Conservation (phyloP, 805 yeast species). For the Tetrapisispora iriomotensis region DNA sequence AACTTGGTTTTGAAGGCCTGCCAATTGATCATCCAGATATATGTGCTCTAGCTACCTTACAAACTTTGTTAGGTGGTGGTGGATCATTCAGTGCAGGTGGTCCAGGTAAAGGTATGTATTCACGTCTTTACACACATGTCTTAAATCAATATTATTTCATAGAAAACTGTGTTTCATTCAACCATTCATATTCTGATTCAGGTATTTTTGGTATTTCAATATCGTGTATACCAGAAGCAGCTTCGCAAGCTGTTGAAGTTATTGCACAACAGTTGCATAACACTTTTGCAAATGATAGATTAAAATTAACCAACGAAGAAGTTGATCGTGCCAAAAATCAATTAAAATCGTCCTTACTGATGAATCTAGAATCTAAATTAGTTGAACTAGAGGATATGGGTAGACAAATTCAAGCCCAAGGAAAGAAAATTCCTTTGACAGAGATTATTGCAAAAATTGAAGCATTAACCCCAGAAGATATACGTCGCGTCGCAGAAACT, state of each 20-base stretch:
- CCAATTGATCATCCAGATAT: conserved; percentile 78
- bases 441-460: conserved; percentile 81
- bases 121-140: conserved; percentile 83
- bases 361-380: conserved; percentile 87
- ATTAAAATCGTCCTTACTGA: conserved; percentile 72
- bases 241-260: conserved; percentile 72
- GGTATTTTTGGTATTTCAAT: conserved; percentile 87
- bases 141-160: conserved; percentile 85
- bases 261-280: conserved; percentile 53
- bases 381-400: conserved; percentile 95
- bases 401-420: conserved; percentile 82
- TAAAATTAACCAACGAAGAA: conserved; percentile 55
- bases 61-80: conserved; percentile 90
- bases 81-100: conserved; percentile 98
- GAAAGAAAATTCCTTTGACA: conserved; percentile 57
- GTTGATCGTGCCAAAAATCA: conserved; percentile 88
- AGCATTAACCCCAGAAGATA: conserved; percentile 52
- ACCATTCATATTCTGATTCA: conserved; percentile 81
- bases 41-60: conserved; percentile 83
- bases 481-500: conserved; percentile 62
- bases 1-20: conserved; percentile 80
- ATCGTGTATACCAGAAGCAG: conserved; percentile 78
- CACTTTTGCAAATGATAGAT: conserved; percentile 42
- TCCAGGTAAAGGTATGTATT: conserved; percentile 98
- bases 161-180: conserved; percentile 80